A percentile compares a stretch with the other conserved stretches of the same genome.
Evolutionary conservation across 2,329 filamentous ascomycete genomes (phyloP).

Genomic region (Aspergillus sp.): DNA sequence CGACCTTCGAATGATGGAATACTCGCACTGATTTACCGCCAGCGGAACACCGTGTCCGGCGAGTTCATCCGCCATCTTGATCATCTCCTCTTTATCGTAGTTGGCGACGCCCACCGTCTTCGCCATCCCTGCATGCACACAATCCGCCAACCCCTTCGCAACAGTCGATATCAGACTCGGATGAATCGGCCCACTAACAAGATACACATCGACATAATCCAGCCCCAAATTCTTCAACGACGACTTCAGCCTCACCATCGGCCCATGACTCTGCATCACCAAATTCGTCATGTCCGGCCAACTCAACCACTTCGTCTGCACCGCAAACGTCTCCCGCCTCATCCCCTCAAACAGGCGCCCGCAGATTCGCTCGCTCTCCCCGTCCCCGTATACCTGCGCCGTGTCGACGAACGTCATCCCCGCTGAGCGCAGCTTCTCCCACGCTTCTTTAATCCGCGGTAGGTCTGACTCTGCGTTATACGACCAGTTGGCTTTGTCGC

Average conservation of each 20-base stretch:
- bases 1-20: conserved; percentile 36
- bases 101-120: conserved; percentile 43
- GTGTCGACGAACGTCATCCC: conserved; percentile 43
- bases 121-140: conserved; percentile 38
- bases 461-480: conserved; percentile 30
- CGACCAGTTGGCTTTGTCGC: conserved; percentile 24
- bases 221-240: conserved; percentile 36
- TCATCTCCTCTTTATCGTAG: conserved; percentile 39
- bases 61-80: conserved; percentile 39
- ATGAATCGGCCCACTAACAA: conserved; percentile 44
- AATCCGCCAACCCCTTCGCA: conserved; percentile 39
- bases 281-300: conserved; percentile 28
- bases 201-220: conserved; percentile 39
- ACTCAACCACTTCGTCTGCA: conserved; percentile 38
- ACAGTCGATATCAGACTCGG: conserved; percentile 33
- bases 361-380: conserved; percentile 40
- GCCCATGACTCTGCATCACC: conserved; percentile 26
- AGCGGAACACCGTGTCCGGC: conserved; percentile 34
- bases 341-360: conserved; percentile 35
- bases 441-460: conserved; percentile 33
- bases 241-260: conserved; percentile 31
- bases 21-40: conserved; percentile 44
- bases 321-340: conserved; percentile 30
- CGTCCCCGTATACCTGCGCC: conserved; percentile 39
- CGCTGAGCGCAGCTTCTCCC: conserved; percentile 30